A percentile compares a stretch with the other conserved stretches of the same genome.
phyloP scores from a whole-genome alignment of 768 basidiomycete genomes.

The Kondoa malvinella region DNA sequence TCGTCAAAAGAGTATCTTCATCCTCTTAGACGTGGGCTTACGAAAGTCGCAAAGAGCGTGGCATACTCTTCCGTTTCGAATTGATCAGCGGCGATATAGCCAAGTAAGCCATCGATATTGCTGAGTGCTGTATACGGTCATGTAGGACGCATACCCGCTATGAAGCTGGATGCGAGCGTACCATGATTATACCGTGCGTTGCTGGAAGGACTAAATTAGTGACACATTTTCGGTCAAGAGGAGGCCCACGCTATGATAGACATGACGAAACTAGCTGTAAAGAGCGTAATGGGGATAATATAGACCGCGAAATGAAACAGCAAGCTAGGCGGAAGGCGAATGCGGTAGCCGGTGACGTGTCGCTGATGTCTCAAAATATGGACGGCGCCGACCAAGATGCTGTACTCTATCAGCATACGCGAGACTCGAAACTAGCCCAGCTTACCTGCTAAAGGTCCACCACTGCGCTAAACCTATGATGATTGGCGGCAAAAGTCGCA shows the following conservation, averaged over 20 bases:
- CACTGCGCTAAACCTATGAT: background rate
- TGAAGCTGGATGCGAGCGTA: too few species aligned
- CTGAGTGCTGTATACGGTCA: background rate
- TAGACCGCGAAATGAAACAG: background rate
- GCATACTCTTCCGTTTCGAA: background rate
- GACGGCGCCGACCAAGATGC: background rate
- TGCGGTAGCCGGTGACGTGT: background rate
- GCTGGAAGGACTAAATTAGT: too few species aligned
- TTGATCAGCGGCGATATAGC: background rate
- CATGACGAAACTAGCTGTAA: background rate
- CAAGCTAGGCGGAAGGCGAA: background rate
- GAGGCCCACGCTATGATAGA: too few species aligned
- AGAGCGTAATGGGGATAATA: background rate
- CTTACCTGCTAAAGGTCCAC: background rate
- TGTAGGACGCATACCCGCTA: too few species aligned
- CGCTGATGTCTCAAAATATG: background rate
- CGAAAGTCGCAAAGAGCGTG: background rate
- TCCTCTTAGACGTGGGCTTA: too few species aligned
- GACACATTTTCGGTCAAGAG: too few species aligned
- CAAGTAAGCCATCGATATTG: background rate
- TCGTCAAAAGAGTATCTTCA: too few species aligned
- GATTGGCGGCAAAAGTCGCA: background rate
- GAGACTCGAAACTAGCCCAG: too few species aligned
- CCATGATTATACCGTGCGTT: too few species aligned
- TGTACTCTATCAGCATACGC: too few species aligned